Conservation (phyloP, 371 early-diverging fungal genomes). For the Capniomyces stellatus region DNA sequence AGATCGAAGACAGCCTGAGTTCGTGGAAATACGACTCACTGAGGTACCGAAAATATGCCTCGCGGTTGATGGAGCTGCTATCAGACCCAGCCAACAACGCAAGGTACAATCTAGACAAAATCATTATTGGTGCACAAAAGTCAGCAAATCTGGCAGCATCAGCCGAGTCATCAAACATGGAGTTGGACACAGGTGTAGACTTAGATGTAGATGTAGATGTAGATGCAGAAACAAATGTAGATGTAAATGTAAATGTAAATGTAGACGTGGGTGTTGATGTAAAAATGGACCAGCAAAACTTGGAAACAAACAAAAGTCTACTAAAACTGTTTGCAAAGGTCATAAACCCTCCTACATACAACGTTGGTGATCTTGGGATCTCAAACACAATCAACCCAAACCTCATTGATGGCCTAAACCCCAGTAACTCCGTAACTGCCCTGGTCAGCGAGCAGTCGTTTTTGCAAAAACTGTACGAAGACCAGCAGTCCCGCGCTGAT, state of each 20-base stretch:
- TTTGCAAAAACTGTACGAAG: slow-evolving; percentile 51
- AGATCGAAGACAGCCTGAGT: slow-evolving; percentile 32
- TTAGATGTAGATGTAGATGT: no score
- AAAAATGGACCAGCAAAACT: no score
- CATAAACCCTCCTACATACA: slow-evolving; percentile 16
- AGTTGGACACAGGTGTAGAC: no score
- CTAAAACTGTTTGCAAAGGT: slow-evolving; percentile 13
- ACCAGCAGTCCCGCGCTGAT: slow-evolving; percentile 25
- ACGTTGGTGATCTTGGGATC: neutral
- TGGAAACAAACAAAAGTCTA: slow-evolving; percentile 8
- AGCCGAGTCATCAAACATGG: no score
- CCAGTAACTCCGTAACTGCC: neutral
- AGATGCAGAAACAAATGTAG: no score
- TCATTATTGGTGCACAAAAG: neutral
- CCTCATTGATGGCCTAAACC: neutral
- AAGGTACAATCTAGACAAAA: neutral
- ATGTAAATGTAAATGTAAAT: no score
- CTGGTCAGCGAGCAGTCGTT: slow-evolving; percentile 71
- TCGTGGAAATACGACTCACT: slow-evolving; percentile 34
- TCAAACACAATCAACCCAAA: neutral
- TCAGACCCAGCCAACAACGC: neutral
- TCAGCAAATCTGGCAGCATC: neutral
- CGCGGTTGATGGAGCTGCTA: neutral
- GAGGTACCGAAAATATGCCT: slow-evolving; percentile 8
- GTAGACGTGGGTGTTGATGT: no score